These are phyloP conservation scores for Bruguiera gymnorhiza DNA, from an alignment of 345 rosid species.

Conservation along the genomic window DNA sequence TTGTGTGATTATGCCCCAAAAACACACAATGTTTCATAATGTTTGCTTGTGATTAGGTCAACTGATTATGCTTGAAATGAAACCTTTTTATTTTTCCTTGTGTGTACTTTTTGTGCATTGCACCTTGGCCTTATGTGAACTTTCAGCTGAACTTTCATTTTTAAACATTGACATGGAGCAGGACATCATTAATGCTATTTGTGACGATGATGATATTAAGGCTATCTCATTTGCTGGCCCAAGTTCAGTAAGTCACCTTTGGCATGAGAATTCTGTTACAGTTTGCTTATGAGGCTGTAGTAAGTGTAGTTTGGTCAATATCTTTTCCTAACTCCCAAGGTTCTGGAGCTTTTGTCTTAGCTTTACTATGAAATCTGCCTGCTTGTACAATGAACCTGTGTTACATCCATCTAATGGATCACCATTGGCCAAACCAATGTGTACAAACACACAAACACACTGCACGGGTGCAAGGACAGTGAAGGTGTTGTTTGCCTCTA, in stretches of 20 bases:
- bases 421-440: too few relatives aligned
- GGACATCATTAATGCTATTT: conserved; percentile 46
- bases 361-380: too few relatives aligned
- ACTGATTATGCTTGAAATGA: background rate
- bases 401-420: too few relatives aligned
- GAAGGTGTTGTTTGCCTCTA: too few relatives aligned
- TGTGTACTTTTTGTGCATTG: background rate
- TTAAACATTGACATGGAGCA: conserved; percentile 16
- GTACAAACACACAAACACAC: too few relatives aligned
- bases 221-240: conserved; percentile 44
- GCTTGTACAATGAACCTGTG: too few relatives aligned
- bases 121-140: background rate
- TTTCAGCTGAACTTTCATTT: conserved; percentile 1
- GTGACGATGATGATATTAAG: conserved; percentile 51
- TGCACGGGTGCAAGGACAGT: too few relatives aligned
- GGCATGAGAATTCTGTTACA: background rate
- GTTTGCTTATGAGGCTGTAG: background rate
- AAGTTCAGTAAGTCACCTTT: conserved; percentile 30
- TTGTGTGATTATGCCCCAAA: background rate
- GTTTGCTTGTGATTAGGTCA: background rate
- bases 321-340: too few relatives aligned
- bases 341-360: too few relatives aligned
- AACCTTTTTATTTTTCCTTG: background rate
- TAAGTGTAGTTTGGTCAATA: too few relatives aligned
- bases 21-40: background rate